Evolutionary conservation across 2,329 filamentous ascomycete species (phyloP).

Genomic region (Decorospora gaudefroyi): DNA sequence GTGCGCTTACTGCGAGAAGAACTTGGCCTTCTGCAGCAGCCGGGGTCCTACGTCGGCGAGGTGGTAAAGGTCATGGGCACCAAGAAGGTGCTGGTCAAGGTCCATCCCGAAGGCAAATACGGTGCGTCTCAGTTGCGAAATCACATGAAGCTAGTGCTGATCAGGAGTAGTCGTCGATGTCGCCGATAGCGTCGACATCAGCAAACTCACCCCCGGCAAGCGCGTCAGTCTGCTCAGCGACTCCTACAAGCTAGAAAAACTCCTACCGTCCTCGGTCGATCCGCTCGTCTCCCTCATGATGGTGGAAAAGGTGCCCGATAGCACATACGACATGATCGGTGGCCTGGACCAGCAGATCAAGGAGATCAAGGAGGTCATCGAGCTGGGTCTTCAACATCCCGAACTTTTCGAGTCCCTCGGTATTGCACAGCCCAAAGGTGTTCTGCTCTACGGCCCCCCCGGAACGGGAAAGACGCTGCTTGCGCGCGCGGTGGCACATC

Average conservation of each 20-base stretch:
- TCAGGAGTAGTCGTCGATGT: constrained; percentile 80
- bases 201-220: constrained; percentile 96
- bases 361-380: constrained; percentile 99
- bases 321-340: constrained; percentile 99
- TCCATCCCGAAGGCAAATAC: constrained; percentile 99
- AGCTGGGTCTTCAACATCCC: constrained; percentile 96
- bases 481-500: constrained; percentile 93
- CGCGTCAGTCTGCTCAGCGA: constrained; percentile 95
- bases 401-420: constrained; percentile 99
- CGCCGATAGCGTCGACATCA: constrained; percentile 88
- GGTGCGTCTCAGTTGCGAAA: constrained; percentile 61
- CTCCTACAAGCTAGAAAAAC: constrained; percentile 98
- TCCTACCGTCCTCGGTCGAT: constrained; percentile 96
- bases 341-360: constrained; percentile 99
- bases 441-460: constrained; percentile 92
- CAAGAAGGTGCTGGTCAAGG: constrained; percentile 98
- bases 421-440: constrained; percentile 97
- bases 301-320: constrained; percentile 99
- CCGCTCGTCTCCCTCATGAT: constrained; percentile 99
- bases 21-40: constrained; percentile 92
- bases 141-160: constrained; percentile 5
- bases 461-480: constrained; percentile 97
- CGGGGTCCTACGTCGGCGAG: constrained; percentile 96
- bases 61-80: constrained; percentile 99
- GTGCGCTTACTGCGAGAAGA: constrained; percentile 94